phyloP scores from a whole-genome alignment of 2,329 filamentous ascomycete species.

The Penicillium sp. region DNA sequence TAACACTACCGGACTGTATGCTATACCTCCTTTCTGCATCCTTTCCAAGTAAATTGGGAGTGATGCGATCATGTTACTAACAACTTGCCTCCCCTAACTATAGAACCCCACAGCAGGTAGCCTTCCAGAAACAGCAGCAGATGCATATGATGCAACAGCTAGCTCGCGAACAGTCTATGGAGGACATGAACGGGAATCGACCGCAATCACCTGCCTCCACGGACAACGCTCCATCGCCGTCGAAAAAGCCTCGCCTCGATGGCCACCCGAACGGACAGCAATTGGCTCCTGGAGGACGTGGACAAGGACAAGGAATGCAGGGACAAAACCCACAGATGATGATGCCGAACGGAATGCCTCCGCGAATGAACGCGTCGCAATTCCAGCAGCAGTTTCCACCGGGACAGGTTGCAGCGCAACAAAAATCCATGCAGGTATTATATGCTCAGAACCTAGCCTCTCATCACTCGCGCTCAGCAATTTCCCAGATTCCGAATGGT shows the following conservation, averaged over 20 bases:
- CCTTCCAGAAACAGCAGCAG: slow-evolving; percentile 60
- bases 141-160: slow-evolving; percentile 72
- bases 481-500: slow-evolving; percentile 78
- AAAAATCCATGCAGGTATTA: slow-evolving; percentile 75
- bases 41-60: not conserved
- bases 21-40: slow-evolving; percentile 1
- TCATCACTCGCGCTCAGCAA: slow-evolving; percentile 72
- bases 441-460: slow-evolving; percentile 83
- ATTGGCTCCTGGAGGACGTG: slow-evolving; percentile 73
- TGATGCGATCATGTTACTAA: not conserved
- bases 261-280: slow-evolving; percentile 72
- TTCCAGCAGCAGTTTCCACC: slow-evolving; percentile 60
- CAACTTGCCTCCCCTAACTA: not conserved
- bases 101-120: slow-evolving; percentile 61
- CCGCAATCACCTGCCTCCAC: slow-evolving; percentile 78
- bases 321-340: slow-evolving; percentile 62
- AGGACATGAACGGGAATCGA: slow-evolving; percentile 79
- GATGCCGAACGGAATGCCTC: slow-evolving; percentile 66
- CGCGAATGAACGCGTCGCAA: slow-evolving; percentile 72
- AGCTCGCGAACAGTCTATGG: slow-evolving; percentile 82
- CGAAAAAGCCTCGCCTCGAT: slow-evolving; percentile 81
- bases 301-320: slow-evolving; percentile 69
- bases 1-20: slow-evolving; percentile 51
- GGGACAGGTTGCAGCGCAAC: slow-evolving; percentile 60
- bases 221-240: slow-evolving; percentile 88